Conservation (phyloP, 2,329 filamentous ascomycete genomes). For the Grosmannia serpens region DNA sequence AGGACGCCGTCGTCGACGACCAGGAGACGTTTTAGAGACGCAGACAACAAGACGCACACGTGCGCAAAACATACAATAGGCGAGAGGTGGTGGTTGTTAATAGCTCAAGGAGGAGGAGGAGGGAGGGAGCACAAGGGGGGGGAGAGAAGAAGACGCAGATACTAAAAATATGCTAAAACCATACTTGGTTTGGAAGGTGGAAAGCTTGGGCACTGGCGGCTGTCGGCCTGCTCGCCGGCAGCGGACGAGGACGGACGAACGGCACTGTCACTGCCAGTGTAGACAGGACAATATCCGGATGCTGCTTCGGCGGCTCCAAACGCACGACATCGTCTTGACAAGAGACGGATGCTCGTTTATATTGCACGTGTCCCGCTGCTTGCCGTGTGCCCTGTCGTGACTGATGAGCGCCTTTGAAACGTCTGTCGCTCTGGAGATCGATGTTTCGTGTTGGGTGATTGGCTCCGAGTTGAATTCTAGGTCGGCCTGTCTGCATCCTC, state of each 20-base stretch:
- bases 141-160: neutral
- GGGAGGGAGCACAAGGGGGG: neutral
- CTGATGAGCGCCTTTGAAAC: too few species aligned
- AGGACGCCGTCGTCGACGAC: slow-evolving; percentile 56
- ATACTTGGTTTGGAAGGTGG: neutral
- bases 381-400: too few species aligned
- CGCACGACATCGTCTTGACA: neutral
- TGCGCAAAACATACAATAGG: neutral
- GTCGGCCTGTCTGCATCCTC: too few species aligned
- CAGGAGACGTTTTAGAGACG: slow-evolving; percentile 61
- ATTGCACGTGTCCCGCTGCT: neutral
- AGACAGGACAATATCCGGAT: neutral
- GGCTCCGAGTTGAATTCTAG: too few species aligned
- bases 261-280: neutral
- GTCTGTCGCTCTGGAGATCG: too few species aligned
- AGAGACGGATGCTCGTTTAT: neutral
- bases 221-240: neutral
- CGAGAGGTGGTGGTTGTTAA: neutral
- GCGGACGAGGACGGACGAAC: neutral
- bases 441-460: too few species aligned
- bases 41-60: neutral
- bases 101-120: neutral
- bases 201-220: neutral
- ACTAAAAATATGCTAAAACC: neutral
- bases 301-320: neutral